phyloP scores from a whole-genome alignment of 108 stramenopile species.

The Cyclotella baltica region DNA sequence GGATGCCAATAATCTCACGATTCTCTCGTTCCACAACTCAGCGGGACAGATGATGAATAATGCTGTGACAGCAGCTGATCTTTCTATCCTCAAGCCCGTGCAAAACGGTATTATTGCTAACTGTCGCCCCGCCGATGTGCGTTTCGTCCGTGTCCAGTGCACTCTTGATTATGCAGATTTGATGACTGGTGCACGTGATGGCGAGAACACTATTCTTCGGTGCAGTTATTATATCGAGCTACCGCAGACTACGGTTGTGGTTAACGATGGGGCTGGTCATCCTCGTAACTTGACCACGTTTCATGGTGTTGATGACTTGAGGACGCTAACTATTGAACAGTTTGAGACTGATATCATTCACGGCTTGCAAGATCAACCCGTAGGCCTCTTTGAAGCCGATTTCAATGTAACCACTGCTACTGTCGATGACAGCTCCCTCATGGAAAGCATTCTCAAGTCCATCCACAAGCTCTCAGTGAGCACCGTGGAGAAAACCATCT shows the following conservation, averaged over 20 bases:
- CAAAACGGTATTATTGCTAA: not conserved
- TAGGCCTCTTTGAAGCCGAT: not conserved
- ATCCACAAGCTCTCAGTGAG: not conserved
- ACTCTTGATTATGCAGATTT: not conserved
- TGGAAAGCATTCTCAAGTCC: not conserved
- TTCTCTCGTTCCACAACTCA: not conserved
- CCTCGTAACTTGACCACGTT: not conserved
- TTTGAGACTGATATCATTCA: not conserved
- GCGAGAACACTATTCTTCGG: not conserved
- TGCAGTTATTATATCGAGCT: not conserved
- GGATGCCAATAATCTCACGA: not conserved
- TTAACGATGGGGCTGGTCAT: not conserved
- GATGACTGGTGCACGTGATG: not conserved
- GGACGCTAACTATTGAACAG: not conserved
- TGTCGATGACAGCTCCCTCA: not conserved
- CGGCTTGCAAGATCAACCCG: not conserved
- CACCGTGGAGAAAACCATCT: not conserved
- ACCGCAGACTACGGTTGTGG: not conserved
- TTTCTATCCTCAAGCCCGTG: constrained; percentile 1
- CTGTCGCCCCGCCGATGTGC: constrained; percentile 5
- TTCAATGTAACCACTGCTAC: not conserved
- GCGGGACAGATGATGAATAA: not conserved
- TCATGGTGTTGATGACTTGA: not conserved
- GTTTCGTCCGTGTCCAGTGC: not conserved
- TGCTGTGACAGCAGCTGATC: not conserved